Evolutionary conservation across 805 yeast species (phyloP).

Genomic region (Pichia eremophila): DNA sequence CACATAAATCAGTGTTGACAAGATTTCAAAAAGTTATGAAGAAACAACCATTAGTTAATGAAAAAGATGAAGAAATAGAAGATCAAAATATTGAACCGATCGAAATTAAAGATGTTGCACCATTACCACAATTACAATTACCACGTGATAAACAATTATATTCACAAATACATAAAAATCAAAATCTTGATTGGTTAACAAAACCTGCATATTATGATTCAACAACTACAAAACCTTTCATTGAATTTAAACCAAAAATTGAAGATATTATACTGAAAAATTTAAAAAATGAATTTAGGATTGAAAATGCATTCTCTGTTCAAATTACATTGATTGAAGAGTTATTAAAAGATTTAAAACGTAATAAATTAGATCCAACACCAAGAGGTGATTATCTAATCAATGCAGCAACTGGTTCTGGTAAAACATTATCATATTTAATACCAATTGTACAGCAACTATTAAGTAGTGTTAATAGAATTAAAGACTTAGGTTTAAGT

Average conservation of each 20-base stretch:
- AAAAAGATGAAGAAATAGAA: slow-evolving; percentile 11
- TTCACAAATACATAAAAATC: slow-evolving; percentile 24
- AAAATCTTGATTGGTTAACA: slow-evolving; percentile 56
- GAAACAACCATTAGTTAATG: slow-evolving; percentile 15
- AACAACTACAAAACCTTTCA: slow-evolving; percentile 36
- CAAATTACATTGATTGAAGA: slow-evolving; percentile 60
- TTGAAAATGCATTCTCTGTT: slow-evolving; percentile 61
- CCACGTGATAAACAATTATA: slow-evolving; percentile 42
- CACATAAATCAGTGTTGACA: slow-evolving; percentile 42
- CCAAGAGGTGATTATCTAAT: slow-evolving; percentile 71
- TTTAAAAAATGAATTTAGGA: slow-evolving; percentile 34
- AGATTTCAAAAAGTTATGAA: slow-evolving; percentile 40
- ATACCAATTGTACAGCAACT: slow-evolving; percentile 68
- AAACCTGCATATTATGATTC: slow-evolving; percentile 51
- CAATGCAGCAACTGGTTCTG: slow-evolving; percentile 93
- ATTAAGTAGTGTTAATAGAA: not conserved
- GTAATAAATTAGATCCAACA: slow-evolving; percentile 36
- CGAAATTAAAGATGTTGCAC: slow-evolving; percentile 41
- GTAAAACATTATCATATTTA: slow-evolving; percentile 84
- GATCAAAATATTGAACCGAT: slow-evolving; percentile 15
- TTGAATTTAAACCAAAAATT: slow-evolving; percentile 34
- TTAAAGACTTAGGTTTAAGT: slow-evolving; percentile 45
- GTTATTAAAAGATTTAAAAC: slow-evolving; percentile 33
- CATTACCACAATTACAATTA: slow-evolving; percentile 77
- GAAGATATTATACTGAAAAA: slow-evolving; percentile 36